Evolutionary conservation across 1,284 basidiomycete species (phyloP).

Genomic region (Puccinia hordei): DNA sequence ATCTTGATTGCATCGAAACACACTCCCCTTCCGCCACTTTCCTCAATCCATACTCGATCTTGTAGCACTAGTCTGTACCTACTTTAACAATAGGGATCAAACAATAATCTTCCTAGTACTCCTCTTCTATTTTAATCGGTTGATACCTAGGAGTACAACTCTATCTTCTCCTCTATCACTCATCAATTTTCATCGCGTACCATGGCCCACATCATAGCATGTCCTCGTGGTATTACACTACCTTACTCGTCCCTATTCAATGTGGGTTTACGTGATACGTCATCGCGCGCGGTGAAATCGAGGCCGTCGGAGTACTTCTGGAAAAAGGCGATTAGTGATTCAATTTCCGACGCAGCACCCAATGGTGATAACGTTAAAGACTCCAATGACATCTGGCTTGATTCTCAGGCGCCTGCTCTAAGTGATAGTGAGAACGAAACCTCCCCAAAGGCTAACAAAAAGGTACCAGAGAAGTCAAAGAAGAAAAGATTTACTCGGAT

Average conservation of each 20-base stretch:
- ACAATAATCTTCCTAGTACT: neutral
- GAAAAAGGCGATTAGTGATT: conserved; percentile 29
- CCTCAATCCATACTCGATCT: neutral
- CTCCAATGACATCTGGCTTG: conserved; percentile 30
- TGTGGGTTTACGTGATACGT: conserved; percentile 2
- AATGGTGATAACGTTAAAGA: neutral
- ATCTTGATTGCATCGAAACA: neutral
- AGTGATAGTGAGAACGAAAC: conserved; percentile 43
- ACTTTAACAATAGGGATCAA: neutral
- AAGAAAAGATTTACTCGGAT: conserved; percentile 29
- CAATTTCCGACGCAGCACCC: neutral
- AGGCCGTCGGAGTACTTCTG: conserved; percentile 47
- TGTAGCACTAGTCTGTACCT: too few species aligned
- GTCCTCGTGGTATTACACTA: conserved; percentile 19
- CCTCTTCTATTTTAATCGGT: neutral
- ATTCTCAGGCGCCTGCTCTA: conserved; percentile 23
- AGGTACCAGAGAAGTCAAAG: neutral
- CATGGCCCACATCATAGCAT: conserved; percentile 34
- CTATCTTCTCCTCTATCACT: neutral
- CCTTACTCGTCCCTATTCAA: conserved; percentile 40
- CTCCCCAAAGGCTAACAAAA: neutral
- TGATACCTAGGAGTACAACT: neutral
- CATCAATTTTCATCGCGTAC: neutral
- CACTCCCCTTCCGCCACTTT: neutral
- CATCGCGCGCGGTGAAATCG: conserved; percentile 14